Conservation (phyloP, 371 early-diverging fungal species). For the Coemansia sp. region DNA sequence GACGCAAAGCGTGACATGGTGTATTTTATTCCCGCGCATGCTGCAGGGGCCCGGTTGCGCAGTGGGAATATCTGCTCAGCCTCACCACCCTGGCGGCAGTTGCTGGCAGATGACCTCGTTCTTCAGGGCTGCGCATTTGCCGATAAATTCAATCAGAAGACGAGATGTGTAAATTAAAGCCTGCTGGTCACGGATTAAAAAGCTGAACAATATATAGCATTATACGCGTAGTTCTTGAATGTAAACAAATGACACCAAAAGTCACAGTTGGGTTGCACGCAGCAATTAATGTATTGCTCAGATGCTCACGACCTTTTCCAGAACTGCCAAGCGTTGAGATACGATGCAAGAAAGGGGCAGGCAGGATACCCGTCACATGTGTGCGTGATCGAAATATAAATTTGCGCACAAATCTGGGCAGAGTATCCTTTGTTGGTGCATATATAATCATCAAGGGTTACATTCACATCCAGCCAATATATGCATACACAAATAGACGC, state of each 20-base stretch:
- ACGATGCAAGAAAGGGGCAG: not conserved
- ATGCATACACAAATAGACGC: not conserved
- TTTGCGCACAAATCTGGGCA: not conserved
- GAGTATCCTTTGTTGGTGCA: not conserved
- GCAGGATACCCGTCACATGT: not conserved
- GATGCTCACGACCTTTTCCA: not conserved
- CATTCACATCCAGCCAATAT: constrained; percentile 1
- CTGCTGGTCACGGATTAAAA: not conserved
- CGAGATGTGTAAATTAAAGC: not conserved
- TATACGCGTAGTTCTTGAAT: not conserved
- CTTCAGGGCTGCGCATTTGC: constrained; percentile 2
- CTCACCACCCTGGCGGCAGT: not conserved
- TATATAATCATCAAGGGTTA: not conserved
- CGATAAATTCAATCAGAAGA: not conserved
- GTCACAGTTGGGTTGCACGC: constrained; percentile 2
- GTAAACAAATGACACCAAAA: not conserved
- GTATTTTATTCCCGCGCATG: constrained; percentile 5
- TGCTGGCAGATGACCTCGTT: not conserved
- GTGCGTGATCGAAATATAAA: constrained; percentile 5
- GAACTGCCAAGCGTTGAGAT: not conserved
- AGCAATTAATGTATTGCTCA: not conserved
- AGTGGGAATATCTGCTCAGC: constrained; percentile 3
- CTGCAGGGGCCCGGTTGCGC: constrained; percentile 3
- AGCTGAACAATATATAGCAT: not conserved
- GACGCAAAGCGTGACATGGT: not conserved